These are phyloP conservation scores for Colletotrichum liaoningense DNA, from an alignment of 2,329 filamentous ascomycete genomes.

Conservation along the genomic window DNA sequence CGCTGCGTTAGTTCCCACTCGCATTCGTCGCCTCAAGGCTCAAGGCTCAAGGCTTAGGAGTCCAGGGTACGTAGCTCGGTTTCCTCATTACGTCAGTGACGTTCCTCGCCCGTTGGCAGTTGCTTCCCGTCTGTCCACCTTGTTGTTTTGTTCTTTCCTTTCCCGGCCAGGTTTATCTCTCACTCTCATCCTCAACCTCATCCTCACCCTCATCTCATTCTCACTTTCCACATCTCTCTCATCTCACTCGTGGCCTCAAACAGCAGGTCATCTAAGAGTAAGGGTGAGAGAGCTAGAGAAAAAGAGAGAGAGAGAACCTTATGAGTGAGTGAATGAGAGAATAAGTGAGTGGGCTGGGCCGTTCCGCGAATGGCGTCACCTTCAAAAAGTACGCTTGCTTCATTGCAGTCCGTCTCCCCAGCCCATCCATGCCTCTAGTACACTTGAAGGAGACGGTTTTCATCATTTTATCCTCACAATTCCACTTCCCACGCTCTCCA, in stretches of 20 bases:
- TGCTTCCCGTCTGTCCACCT: neutral
- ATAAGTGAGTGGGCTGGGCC: neutral
- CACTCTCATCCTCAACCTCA: neutral
- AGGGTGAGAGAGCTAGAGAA: neutral
- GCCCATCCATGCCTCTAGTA: no score
- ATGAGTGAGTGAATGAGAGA: neutral
- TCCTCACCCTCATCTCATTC: neutral
- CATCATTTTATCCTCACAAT: neutral
- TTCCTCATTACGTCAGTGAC: constrained; percentile 18
- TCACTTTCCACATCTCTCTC: neutral
- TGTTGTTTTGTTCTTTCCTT: neutral
- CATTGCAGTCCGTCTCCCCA: no score
- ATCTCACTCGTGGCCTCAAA: neutral
- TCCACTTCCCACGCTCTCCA: neutral
- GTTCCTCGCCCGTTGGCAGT: constrained; percentile 12
- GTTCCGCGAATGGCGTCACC: constrained; percentile 13
- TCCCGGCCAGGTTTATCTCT: neutral
- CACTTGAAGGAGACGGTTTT: neutral
- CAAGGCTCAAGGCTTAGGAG: no score
- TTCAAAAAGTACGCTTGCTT: neutral
- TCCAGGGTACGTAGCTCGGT: constrained; percentile 5
- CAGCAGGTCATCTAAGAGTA: neutral
- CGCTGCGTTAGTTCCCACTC: constrained; percentile 13
- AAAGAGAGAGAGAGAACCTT: neutral
- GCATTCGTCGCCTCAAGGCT: constrained; percentile 21